phyloP scores from a whole-genome alignment of 495 filamentous ascomycete species.

The Emericellopsis terricola region DNA sequence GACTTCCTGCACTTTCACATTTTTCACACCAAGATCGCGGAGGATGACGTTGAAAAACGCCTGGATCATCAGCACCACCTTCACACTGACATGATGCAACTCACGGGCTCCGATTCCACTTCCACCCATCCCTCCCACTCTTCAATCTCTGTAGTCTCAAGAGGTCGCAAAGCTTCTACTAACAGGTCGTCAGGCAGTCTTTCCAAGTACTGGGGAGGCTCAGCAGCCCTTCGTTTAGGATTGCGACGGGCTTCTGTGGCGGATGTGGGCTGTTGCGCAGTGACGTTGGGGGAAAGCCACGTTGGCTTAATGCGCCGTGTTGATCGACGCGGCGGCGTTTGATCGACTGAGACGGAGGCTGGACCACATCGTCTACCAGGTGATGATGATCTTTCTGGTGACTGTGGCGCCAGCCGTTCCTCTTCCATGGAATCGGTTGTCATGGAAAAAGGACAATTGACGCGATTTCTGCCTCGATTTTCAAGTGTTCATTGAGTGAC shows the following conservation, averaged over 20 bases:
- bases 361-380: no score
- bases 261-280: neutral
- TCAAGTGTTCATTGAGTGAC: no score
- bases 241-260: constrained; percentile 8
- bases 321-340: no score
- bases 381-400: no score
- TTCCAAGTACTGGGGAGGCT: constrained; percentile 9
- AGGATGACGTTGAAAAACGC: constrained; percentile 76
- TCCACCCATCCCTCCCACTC: constrained; percentile 60
- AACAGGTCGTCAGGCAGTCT: constrained; percentile 16
- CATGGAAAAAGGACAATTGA: no score
- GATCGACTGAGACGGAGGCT: no score
- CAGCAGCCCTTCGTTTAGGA: constrained; percentile 19
- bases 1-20: constrained; percentile 64
- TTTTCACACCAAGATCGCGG: constrained; percentile 52
- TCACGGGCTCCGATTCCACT: constrained; percentile 78
- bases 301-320: no score
- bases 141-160: constrained; percentile 20
- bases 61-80: constrained; percentile 19
- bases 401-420: no score
- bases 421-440: no score
- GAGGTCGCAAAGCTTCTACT: constrained; percentile 16
- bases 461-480: no score
- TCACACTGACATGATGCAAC: constrained; percentile 5
- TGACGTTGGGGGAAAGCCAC: no score